phyloP scores from a whole-genome alignment of 306 rosid genomes.

The Malus fusca region DNA sequence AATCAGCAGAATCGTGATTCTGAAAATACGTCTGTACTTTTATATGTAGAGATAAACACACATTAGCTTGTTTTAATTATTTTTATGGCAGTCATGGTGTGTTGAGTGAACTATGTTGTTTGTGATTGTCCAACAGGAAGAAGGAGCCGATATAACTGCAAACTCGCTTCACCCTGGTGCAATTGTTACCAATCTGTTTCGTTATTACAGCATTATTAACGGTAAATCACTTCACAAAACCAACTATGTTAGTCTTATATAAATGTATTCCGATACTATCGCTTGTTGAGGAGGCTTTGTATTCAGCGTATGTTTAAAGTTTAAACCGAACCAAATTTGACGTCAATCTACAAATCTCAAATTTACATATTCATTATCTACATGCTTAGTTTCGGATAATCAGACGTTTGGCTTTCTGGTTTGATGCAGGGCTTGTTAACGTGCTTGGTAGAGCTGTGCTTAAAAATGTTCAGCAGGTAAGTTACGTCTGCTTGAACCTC shows the following conservation, averaged over 20 bases:
- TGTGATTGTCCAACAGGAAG: slow-evolving; percentile 51
- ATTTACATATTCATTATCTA: no score
- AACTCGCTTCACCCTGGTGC: slow-evolving; percentile 89
- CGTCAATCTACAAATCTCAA: no score
- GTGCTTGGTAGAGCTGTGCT: slow-evolving; percentile 37
- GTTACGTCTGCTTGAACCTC: background rate
- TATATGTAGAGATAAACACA: no score
- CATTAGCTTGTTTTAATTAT: no score
- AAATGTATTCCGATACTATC: no score
- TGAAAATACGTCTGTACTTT: background rate
- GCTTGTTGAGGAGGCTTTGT: no score
- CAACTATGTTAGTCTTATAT: background rate
- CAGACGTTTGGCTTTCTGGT: background rate
- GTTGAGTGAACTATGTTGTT: background rate
- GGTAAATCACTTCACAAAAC: slow-evolving; percentile 28
- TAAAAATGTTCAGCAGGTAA: slow-evolving; percentile 69
- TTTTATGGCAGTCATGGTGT: background rate
- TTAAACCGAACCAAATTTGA: no score
- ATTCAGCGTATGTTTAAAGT: no score
- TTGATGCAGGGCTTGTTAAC: slow-evolving; percentile 41
- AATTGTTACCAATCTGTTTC: slow-evolving; percentile 64
- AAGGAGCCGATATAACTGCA: slow-evolving; percentile 53
- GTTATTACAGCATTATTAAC: slow-evolving; percentile 23
- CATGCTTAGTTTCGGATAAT: background rate
- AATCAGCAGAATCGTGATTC: background rate